Evolutionary conservation across 148 eudicot genomes (phyloP), one percentile per base, ranked within the genome.

Genomic region (Euryodendron excelsum): DNA sequence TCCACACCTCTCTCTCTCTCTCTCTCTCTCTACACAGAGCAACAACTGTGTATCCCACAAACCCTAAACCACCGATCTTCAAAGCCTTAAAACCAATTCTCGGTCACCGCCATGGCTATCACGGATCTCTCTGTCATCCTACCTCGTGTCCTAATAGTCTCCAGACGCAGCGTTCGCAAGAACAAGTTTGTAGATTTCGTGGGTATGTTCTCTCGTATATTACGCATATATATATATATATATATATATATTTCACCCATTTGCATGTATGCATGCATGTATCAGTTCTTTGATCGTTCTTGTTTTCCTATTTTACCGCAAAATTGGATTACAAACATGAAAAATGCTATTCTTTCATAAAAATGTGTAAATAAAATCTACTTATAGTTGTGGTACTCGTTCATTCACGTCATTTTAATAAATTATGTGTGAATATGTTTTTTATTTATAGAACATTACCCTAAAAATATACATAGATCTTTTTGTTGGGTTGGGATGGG

Each of bases 121-220:
- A 73, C 85, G 8, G 78, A 83, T 53, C 89, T 91, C 58, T 85
- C 97, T 3, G 75, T 31, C 3, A 78, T 90, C 63, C 80, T 94
- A 5, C 96, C 98, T 63, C 87, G 97, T 1, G 97, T 94, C 44
- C 84, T 94, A 21, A 92, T 94, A 18, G 97, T 94, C 60, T 94
- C 98, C 33, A 82, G 98, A 50, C 87, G 97, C 5, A 79, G 80
- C 82, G 83, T 94, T 86, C 98, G 97, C 73, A 92, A 94, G 87
- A 90, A 94, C 89, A 94, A 94, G 81, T 89, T 94, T 33, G 98
- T 94, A 12, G 98, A 94, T 85, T 94, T 94, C 53, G 97, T 94
- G 0, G 98, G 98, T 94, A 85, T 18, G 83, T 50, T 0, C 0
- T 27, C 0, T 5, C 3, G 5, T 75, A 12, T 20, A 20, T n/a